phyloP scores from a whole-genome alignment of 495 filamentous ascomycete species.

The Diplogelasinospora grovesii region DNA sequence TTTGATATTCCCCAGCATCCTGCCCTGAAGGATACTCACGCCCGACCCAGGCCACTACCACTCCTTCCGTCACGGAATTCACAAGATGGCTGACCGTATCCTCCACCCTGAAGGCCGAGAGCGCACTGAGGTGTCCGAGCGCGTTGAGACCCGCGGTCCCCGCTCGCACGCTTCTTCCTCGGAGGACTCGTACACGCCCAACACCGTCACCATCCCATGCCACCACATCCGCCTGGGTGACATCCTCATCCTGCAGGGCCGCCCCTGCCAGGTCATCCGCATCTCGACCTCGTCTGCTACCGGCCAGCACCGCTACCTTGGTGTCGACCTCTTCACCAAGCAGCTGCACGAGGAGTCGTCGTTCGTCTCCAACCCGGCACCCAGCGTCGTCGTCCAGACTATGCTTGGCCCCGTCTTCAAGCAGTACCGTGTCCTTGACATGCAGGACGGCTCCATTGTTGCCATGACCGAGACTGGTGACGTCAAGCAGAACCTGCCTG shows the following conservation, averaged over 20 bases:
- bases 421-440: conserved; percentile 98
- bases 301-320: conserved; percentile 98
- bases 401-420: conserved; percentile 99
- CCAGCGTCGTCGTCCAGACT: conserved; percentile 96
- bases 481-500: conserved; percentile 91
- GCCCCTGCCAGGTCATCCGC: conserved; percentile 99
- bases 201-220: conserved; percentile 96
- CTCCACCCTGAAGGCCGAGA: conserved; percentile 57
- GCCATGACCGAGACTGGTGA: conserved; percentile 64
- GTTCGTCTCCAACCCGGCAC: conserved; percentile 93
- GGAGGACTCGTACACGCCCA: conserved; percentile 44
- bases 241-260: conserved; percentile 97
- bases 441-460: conserved; percentile 69
- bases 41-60: conserved; percentile 69
- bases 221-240: conserved; percentile 99
- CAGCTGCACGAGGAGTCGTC: conserved; percentile 98
- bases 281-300: conserved; percentile 98
- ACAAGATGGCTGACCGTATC: conserved; percentile 76
- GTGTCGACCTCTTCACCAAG: conserved; percentile 98
- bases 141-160: conserved; percentile 28
- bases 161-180: conserved; percentile 11
- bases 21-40: conserved; percentile 24
- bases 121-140: conserved; percentile 49
- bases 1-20: not conserved
- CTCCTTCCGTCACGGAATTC: conserved; percentile 82